Base-by-base conservation (phyloP, 352 stramenopile genomes). In the Phytophthora boehmeriae region DNA sequence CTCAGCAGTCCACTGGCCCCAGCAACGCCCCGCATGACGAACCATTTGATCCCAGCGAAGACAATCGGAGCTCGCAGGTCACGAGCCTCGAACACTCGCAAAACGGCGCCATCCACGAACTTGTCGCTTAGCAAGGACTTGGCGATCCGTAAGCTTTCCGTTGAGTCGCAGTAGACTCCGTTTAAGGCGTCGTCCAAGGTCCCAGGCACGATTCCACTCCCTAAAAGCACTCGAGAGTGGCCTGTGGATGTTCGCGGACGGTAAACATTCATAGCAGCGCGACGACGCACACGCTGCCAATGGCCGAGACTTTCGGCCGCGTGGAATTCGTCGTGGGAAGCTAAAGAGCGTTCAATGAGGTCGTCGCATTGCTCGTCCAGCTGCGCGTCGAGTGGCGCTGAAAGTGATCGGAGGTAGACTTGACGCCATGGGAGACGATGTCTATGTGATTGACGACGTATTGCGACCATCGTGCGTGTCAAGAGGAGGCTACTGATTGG, bases 21-120 rank as follows among this genome's bases (percentile, higher is more conserved):
- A 14, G 67, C 63, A 22, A 73, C 60, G 35, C 63, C 66, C 32
- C 80, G 72, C 56, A 83, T 61, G 16, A 73, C 66, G 27, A 79
- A 83, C 78, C 78, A 86, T 66, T 88, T 88, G 63, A 88, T 73
- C 20, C 76, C 78, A 5, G 76, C 69, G 44, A 88, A 88, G 30
- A 86, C 71, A 52, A 88, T 73, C 9, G 78, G 65, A 52, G 73
- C 71, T 10, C 68, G 66, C 44, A 85, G 46, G 45, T 68, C 49
- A 50, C 68, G 64, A 4, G 67, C 69, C 51, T 86, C 76, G 42
- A 85, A 81, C 14, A 88, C 74, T 34, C 78, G 68, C 32, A 88
- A 60, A 47, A 88, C 68, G 38, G 72, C 65, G 45, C 76, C 76
- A 46, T 86, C 78, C 28, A 85, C 66, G 51, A 83, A 85, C 14